Evolutionary conservation across 1,139 yeast genomes (phyloP), one percentile per base, ranked within the genome.

Genomic region (Pichia sp.): DNA sequence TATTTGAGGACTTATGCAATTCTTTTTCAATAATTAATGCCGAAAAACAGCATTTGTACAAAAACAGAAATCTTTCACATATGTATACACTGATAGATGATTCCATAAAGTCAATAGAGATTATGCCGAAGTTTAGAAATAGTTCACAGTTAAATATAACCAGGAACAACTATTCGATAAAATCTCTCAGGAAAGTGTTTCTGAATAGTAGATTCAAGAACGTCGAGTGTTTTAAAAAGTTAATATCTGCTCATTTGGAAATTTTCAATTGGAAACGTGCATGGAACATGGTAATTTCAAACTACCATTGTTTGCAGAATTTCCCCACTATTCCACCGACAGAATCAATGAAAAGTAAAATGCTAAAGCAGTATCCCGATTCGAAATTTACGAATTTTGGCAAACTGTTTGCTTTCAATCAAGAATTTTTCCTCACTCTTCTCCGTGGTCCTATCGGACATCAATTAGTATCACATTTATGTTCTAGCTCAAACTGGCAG

Each of bases 401-500:
- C 8, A 38, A 38, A 38, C 17, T 38, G 7, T 38, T 38, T 38
- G 14, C 9, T n/a, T n/a, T 7, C 16, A 17, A 38, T n/a, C 41
- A n/a, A n/a, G 5, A n/a, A 16, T 38, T 14, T 17, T 8, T 38
- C 5, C 9, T 24, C n/a, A 42, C 12, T 14, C 8, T 8, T 27
- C 31, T 42, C 14, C 46, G 20, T 27, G 20, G 20, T 12, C 31
- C 50, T 10, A 33, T 47, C 2, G 48, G 48, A 8, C 30, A 38
- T 12, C 27, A 27, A 27, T 10, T 55, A 16, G 20, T 44, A 16
- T 12, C 29, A 4, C 27, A 51, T 38, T 42, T 49, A 12, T 12
- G 34, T 6, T 27, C 33, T 6, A 48, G 10, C n/a, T 46, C 49
- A 8, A 56, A 56, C 46, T 56, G 59, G 59, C 55, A 56, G 36